phyloP scores from a whole-genome alignment of 2,329 filamentous ascomycete species.

The Penicillium brasilianum region DNA sequence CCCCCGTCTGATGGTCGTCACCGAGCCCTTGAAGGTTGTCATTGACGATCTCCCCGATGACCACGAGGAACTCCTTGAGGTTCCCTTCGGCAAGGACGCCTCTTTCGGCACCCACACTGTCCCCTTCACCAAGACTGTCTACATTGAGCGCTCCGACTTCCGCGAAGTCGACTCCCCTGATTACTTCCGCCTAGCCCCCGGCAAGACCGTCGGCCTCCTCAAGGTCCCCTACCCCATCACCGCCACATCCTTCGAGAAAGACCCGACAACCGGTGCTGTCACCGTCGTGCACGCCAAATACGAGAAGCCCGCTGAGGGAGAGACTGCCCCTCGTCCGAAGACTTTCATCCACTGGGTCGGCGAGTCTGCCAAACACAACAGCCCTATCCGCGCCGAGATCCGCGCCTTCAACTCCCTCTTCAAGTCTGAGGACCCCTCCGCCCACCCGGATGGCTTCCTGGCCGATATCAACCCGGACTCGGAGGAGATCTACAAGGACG shows the following conservation, averaged over 20 bases:
- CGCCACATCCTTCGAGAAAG: slow-evolving; percentile 70
- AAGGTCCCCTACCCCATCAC: slow-evolving; percentile 73
- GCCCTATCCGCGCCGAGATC: slow-evolving; percentile 69
- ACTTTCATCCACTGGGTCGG: slow-evolving; percentile 89
- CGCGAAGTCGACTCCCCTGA: slow-evolving; percentile 72
- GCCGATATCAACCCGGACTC: slow-evolving; percentile 84
- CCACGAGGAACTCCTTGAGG: slow-evolving; percentile 66
- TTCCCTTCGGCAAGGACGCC: slow-evolving; percentile 81
- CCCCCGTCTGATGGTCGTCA: slow-evolving; percentile 84
- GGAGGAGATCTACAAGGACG: slow-evolving; percentile 77
- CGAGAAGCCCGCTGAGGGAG: slow-evolving; percentile 69
- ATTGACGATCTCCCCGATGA: slow-evolving; percentile 79
- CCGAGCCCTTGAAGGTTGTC: slow-evolving; percentile 81
- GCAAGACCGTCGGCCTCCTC: slow-evolving; percentile 74
- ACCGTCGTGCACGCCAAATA: slow-evolving; percentile 69
- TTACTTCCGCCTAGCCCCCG: slow-evolving; percentile 78
- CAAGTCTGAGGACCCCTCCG: slow-evolving; percentile 81
- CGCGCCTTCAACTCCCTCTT: slow-evolving; percentile 84
- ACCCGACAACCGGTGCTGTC: slow-evolving; percentile 66
- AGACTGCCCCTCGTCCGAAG: slow-evolving; percentile 68
- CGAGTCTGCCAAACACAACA: slow-evolving; percentile 65
- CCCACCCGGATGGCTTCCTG: slow-evolving; percentile 78
- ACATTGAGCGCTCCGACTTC: slow-evolving; percentile 83
- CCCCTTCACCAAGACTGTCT: slow-evolving; percentile 76
- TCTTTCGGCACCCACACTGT: slow-evolving; percentile 58